These are phyloP conservation scores for Ascochyta viciae-villosae DNA, from an alignment of 2,329 filamentous ascomycete genomes.

Conservation along the genomic window DNA sequence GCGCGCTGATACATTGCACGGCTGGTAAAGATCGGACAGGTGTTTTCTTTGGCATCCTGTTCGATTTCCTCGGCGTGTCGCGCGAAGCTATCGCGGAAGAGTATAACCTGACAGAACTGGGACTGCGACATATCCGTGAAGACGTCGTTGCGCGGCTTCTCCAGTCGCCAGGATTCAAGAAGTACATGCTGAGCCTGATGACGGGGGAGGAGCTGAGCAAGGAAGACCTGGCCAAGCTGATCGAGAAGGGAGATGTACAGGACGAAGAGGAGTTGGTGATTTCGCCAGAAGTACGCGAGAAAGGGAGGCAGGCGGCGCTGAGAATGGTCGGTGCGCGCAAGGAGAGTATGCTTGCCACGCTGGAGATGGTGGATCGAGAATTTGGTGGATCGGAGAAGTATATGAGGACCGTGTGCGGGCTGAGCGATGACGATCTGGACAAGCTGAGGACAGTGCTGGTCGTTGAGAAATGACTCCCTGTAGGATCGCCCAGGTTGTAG, in stretches of 20 bases:
- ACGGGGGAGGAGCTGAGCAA: conserved; percentile 47
- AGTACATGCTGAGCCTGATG: conserved; percentile 29
- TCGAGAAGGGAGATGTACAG: conserved; percentile 41
- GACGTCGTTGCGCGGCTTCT: conserved; percentile 62
- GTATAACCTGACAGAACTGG: conserved; percentile 71
- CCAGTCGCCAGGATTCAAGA: conserved; percentile 30
- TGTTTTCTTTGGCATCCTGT: conserved; percentile 70
- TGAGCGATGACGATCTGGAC: conserved; percentile 64
- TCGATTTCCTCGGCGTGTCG: conserved; percentile 68
- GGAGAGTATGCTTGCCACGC: conserved; percentile 60
- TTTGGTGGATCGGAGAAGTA: conserved; percentile 72
- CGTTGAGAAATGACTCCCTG: conserved; percentile 20
- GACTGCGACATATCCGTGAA: conserved; percentile 57
- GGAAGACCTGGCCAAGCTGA: conserved; percentile 56
- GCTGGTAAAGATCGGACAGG: conserved; percentile 81
- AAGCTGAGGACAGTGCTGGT: conserved; percentile 49
- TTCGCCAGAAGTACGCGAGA: conserved; percentile 27
- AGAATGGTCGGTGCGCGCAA: conserved; percentile 50
- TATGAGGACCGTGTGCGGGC: conserved; percentile 63
- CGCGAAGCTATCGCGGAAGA: conserved; percentile 67
- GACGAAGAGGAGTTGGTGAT: conserved; percentile 52
- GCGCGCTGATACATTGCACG: conserved; percentile 74
- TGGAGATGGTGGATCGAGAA: conserved; percentile 63
- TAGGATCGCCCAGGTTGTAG: neutral
- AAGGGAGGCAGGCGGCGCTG: conserved; percentile 37